phyloP scores from a whole-genome alignment of 345 rosid species.

The Iberis pinnata region DNA sequence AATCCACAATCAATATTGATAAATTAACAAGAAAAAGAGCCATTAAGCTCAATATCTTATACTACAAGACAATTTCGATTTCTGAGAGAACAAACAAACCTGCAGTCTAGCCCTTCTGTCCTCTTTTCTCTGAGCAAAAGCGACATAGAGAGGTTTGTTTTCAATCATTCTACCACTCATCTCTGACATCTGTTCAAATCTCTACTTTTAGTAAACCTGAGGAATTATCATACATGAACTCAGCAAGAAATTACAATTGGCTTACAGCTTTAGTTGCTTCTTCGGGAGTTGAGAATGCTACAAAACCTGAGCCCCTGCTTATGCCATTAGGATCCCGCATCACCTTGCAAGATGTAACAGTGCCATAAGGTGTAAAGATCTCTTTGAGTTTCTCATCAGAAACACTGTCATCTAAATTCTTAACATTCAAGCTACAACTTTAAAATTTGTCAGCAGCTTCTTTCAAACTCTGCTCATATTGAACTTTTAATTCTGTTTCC shows the following conservation, averaged over 20 bases:
- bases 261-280: conserved; percentile 92
- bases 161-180: conserved; percentile 33
- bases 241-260: conserved; percentile 3
- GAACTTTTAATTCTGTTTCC: conserved; percentile 56
- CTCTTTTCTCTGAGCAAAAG: conserved; percentile 33
- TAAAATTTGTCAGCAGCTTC: conserved; percentile 82
- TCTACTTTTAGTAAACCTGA: neutral
- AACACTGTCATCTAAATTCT: conserved; percentile 74
- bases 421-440: conserved; percentile 78
- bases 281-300: conserved; percentile 72
- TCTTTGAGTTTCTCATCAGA: conserved; percentile 85
- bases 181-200: conserved; percentile 22
- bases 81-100: conserved; percentile 28
- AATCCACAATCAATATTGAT: neutral
- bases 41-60: neutral
- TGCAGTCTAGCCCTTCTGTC: conserved; percentile 34
- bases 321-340: conserved; percentile 80
- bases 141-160: conserved; percentile 36
- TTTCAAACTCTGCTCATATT: conserved; percentile 71
- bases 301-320: conserved; percentile 81
- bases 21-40: neutral
- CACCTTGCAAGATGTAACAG: conserved; percentile 87
- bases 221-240: neutral
- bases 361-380: conserved; percentile 66
- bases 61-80: neutral